These are phyloP conservation scores for Zygotorulaspora florentina DNA, from an alignment of 805 yeast species.

Conservation along the genomic window DNA sequence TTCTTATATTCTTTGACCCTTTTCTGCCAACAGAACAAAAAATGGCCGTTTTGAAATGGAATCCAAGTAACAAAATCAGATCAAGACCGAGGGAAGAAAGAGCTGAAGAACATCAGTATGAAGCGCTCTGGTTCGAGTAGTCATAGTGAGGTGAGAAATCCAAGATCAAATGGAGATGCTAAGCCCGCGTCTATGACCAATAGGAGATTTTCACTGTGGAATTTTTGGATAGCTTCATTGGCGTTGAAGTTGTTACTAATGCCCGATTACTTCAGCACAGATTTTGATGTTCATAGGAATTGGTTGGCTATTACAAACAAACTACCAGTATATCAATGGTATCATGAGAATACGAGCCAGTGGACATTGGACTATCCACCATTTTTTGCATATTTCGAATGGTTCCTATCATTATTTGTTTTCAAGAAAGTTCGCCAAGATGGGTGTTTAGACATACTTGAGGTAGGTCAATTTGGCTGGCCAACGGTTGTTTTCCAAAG, in stretches of 20 bases:
- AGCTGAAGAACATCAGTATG: not conserved
- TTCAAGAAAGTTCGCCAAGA: slow-evolving; percentile 60
- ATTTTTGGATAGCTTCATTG: slow-evolving; percentile 62
- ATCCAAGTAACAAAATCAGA: not conserved
- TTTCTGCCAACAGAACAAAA: not conserved
- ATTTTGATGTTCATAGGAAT: slow-evolving; percentile 94
- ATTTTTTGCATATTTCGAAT: slow-evolving; percentile 93
- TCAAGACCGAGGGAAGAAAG: not conserved
- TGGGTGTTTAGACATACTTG: slow-evolving; percentile 71
- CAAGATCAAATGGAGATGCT: not conserved
- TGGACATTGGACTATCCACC: slow-evolving; percentile 99
- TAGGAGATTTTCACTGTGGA: slow-evolving; percentile 50
- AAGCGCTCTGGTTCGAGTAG: not conserved
- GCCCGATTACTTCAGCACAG: slow-evolving; percentile 88
- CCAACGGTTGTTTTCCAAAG: slow-evolving; percentile 85
- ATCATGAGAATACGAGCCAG: slow-evolving; percentile 66
- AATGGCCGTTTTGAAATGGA: not conserved
- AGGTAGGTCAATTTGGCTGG: slow-evolving; percentile 62
- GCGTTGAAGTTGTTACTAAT: slow-evolving; percentile 58
- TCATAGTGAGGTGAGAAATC: not conserved
- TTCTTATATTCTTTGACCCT: slow-evolving; percentile 1
- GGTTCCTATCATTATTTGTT: slow-evolving; percentile 66
- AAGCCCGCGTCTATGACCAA: slow-evolving; percentile 7
- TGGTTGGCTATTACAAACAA: slow-evolving; percentile 89
- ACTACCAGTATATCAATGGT: slow-evolving; percentile 79